phyloP scores from a whole-genome alignment of 2,329 filamentous ascomycete genomes.

The Pseudogymnoascus sp. region DNA sequence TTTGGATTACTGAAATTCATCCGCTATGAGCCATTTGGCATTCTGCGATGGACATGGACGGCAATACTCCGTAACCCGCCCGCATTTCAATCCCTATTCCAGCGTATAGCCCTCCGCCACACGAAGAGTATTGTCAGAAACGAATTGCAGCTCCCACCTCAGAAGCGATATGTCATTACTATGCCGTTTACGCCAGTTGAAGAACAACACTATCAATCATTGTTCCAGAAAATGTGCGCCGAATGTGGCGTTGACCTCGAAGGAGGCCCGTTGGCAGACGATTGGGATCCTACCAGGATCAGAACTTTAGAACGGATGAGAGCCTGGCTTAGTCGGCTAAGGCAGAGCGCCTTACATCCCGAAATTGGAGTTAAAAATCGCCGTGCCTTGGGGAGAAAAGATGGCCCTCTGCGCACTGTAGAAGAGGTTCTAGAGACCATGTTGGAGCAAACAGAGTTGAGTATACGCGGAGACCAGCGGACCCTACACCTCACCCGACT shows the following conservation, averaged over 20 bases:
- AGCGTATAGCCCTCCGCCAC: conserved; percentile 70
- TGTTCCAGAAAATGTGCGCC: conserved; percentile 70
- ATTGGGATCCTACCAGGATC: conserved; percentile 51
- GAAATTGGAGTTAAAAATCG: conserved; percentile 67
- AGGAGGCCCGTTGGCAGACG: conserved; percentile 54
- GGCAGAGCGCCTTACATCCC: conserved; percentile 81
- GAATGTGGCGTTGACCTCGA: conserved; percentile 58
- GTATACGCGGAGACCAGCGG: conserved; percentile 63
- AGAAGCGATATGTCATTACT: conserved; percentile 81
- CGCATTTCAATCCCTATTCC: conserved; percentile 64
- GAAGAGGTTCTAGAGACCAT: conserved; percentile 83
- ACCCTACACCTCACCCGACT: conserved; percentile 61
- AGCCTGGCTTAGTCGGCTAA: conserved; percentile 66
- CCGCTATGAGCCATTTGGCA: conserved; percentile 68
- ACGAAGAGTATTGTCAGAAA: conserved; percentile 75
- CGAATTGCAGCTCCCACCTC: conserved; percentile 72
- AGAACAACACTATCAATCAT: conserved; percentile 75
- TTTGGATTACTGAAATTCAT: conserved; percentile 78
- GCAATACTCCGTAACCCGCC: conserved; percentile 43
- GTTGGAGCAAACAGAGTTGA: conserved; percentile 75
- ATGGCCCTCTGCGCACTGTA: conserved; percentile 69
- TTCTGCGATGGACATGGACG: background rate
- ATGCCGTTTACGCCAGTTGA: conserved; percentile 87
- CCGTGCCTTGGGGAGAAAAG: conserved; percentile 54
- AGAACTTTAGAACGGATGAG: conserved; percentile 65